Base-by-base conservation (phyloP, 2,329 filamentous ascomycete species). In the Ophiostoma quercus region DNA sequence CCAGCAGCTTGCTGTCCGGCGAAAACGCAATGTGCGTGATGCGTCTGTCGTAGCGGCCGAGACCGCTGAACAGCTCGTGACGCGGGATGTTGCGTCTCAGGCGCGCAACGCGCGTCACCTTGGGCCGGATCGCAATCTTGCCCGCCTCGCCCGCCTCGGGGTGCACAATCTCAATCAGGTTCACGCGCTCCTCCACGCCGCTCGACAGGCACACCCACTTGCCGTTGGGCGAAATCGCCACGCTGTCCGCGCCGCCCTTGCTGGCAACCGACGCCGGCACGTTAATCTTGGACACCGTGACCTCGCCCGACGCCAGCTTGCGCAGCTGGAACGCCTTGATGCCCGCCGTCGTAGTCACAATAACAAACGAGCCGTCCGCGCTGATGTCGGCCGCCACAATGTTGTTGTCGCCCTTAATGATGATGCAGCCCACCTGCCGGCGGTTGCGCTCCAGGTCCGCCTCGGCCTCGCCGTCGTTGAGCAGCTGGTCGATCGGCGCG, bases 11-110 rank as follows among this genome's bases (percentile, higher is more conserved):
- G 77, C 91, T 92, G 77, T 97, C 90, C 5, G 88, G 83, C 11
- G 93, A 94, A 78, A 98, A 97, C 1, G 89, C 84, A 34, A 90
- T 78, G 69, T 92, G 90, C 47, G 86, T 88, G 73, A 98, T 88
- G 63, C 84, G 89, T 77, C 90, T 86, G 73, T 92, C 87, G 79
- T 97, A 98, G 34, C 81, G 80, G n/a, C 90, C 90, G 69, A 92
- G 83, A 7, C 89, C 88, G 39, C 90, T 88, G 69, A 90, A 84
- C 19, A 83, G 83, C 70, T 81, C 79, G 75, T 84, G 82, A 77
- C 83, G 86, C 43, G 84, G 82, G 34, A 84, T 80, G 60, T 84
- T 80, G 43, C 87, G 84, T 51, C 68, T 37, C 12, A 73, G 41
- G 1, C 74, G 68, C 69, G 82, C 78, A 69, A 89, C 78, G 47